A percentile compares a stretch with the other conserved stretches of the same genome.
Evolutionary conservation across 1,284 basidiomycete genomes (phyloP).

Genomic region (Sutorius eximius): DNA sequence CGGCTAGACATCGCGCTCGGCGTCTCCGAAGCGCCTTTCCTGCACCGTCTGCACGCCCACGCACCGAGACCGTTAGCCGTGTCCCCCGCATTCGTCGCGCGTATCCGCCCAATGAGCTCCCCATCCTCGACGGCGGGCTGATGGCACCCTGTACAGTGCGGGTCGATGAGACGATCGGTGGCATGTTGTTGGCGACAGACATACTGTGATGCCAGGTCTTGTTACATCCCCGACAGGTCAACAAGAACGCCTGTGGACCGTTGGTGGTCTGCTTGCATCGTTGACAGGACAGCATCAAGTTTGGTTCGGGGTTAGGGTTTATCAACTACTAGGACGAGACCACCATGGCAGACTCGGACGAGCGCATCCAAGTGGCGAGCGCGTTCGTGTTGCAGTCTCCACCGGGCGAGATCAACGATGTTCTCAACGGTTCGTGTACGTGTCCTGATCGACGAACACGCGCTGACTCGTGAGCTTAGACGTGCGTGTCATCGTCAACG

Average conservation of each 20-base stretch:
- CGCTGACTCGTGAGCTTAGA: slow-evolving; percentile 47
- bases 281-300: slow-evolving; percentile 19
- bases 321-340: too few species aligned
- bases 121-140: slow-evolving; percentile 26
- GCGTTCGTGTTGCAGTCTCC: slow-evolving; percentile 85
- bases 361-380: slow-evolving; percentile 70
- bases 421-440: slow-evolving; percentile 69
- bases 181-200: slow-evolving; percentile 18
- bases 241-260: slow-evolving; percentile 27
- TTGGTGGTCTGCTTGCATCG: slow-evolving; percentile 23
- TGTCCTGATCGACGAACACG: background rate
- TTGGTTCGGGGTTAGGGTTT: slow-evolving; percentile 31
- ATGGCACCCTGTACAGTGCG: slow-evolving; percentile 26
- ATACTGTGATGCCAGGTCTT: slow-evolving; percentile 34
- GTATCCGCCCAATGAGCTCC: slow-evolving; percentile 25
- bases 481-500: slow-evolving; percentile 82
- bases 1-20: slow-evolving; percentile 7
- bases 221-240: slow-evolving; percentile 26
- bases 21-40: slow-evolving; percentile 12
- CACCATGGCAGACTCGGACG: slow-evolving; percentile 52
- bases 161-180: slow-evolving; percentile 5
- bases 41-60: slow-evolving; percentile 34
- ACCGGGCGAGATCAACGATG: slow-evolving; percentile 94
- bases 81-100: slow-evolving; percentile 22
- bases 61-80: slow-evolving; percentile 11